Conservation (phyloP, 352 stramenopile genomes). For the Peronospora farinosa region DNA sequence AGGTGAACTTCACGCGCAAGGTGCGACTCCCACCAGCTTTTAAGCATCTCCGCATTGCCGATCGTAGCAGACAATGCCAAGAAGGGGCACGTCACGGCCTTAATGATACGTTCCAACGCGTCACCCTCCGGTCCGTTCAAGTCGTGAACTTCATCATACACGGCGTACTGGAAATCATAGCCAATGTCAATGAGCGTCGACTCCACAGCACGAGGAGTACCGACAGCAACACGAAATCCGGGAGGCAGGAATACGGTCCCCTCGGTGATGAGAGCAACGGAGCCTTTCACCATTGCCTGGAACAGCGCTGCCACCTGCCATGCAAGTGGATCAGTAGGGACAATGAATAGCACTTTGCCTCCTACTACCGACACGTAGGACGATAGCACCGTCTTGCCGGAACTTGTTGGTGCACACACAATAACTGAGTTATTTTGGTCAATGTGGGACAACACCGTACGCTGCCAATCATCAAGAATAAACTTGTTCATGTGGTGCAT, state of each 20-base stretch:
- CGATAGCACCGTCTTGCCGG: slow-evolving; percentile 93
- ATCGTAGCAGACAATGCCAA: slow-evolving; percentile 98
- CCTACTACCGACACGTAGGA: slow-evolving; percentile 80
- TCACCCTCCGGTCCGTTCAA: slow-evolving; percentile 95
- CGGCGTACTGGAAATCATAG: slow-evolving; percentile 95
- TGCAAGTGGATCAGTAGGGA: slow-evolving; percentile 96
- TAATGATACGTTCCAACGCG: slow-evolving; percentile 94
- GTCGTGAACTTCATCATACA: slow-evolving; percentile 98
- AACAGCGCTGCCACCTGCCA: slow-evolving; percentile 99
- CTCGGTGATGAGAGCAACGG: slow-evolving; percentile 94
- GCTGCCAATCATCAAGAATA: slow-evolving; percentile 97
- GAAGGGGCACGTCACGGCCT: slow-evolving; percentile 92
- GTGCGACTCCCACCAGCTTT: slow-evolving; percentile 93
- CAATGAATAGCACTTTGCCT: slow-evolving; percentile 79
- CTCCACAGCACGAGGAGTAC: slow-evolving; percentile 93
- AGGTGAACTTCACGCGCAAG: slow-evolving; percentile 83
- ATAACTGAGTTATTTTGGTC: slow-evolving; percentile 94
- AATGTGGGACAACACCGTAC: slow-evolving; percentile 91
- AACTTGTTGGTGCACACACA: slow-evolving; percentile 96
- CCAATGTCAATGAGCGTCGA: slow-evolving; percentile 86
- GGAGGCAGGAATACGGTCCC: slow-evolving; percentile 76
- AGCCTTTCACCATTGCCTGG: slow-evolving; percentile 95
- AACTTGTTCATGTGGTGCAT: slow-evolving; percentile 90
- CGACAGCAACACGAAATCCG: slow-evolving; percentile 90
- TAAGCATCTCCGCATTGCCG: slow-evolving; percentile 92